A percentile compares a stretch with the other conserved stretches of the same genome.
Evolutionary conservation across 2,329 filamentous ascomycete species (phyloP).

Genomic region (Pseudocercospora ulei): DNA sequence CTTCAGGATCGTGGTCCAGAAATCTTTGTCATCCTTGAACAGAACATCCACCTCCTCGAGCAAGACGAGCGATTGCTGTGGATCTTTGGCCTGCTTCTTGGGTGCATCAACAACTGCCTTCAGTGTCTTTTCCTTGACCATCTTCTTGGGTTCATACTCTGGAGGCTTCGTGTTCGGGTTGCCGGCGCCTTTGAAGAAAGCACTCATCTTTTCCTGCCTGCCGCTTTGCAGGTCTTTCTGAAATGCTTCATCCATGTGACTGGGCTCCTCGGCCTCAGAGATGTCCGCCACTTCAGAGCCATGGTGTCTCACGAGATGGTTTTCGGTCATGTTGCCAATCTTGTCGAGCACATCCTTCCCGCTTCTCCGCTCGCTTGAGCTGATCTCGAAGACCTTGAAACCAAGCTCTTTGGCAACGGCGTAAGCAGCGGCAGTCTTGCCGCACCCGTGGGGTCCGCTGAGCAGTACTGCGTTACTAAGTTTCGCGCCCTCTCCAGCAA

Average conservation of each 20-base stretch:
- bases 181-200: constrained; percentile 57
- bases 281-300: constrained; percentile 24
- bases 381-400: constrained; percentile 93
- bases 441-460: constrained; percentile 79
- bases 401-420: constrained; percentile 84
- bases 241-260: constrained; percentile 40
- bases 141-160: constrained; percentile 31
- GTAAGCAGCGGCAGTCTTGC: constrained; percentile 86
- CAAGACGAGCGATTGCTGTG: constrained; percentile 90
- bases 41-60: constrained; percentile 89
- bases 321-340: constrained; percentile 93
- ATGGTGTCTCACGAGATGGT: constrained; percentile 67
- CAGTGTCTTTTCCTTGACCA: constrained; percentile 23
- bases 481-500: constrained; percentile 35
- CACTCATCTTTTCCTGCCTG: constrained; percentile 67
- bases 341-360: constrained; percentile 84
- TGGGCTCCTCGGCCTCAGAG: constrained; percentile 33
- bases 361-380: constrained; percentile 68
- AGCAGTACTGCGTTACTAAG: constrained; percentile 71
- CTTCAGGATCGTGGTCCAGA: constrained; percentile 72
- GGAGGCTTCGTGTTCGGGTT: constrained; percentile 35
- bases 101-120: constrained; percentile 25
- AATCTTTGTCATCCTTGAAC: constrained; percentile 91
- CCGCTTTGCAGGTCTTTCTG: constrained; percentile 54
- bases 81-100: constrained; percentile 40